These are phyloP conservation scores for Gossypium bickii DNA, from an alignment of 345 rosid genomes.

Conservation along the genomic window DNA sequence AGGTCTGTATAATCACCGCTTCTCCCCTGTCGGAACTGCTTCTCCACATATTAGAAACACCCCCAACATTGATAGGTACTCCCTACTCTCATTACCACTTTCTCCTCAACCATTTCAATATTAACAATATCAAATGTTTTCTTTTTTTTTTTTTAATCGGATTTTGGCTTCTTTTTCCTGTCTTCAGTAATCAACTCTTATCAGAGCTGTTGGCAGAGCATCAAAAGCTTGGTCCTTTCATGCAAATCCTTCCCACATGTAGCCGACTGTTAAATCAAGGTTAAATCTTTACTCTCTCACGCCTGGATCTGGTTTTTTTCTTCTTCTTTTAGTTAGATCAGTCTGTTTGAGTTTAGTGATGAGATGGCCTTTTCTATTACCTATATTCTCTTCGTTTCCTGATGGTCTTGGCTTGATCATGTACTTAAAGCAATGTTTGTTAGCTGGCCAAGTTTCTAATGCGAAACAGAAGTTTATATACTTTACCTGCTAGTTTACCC, in stretches of 20 bases:
- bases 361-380: background rate
- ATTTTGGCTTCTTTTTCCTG: slow-evolving; percentile 12
- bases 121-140: background rate
- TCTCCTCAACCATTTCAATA: background rate
- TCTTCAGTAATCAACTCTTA: slow-evolving; percentile 64
- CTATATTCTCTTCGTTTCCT: background rate
- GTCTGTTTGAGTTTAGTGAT: slow-evolving; percentile 11
- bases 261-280: slow-evolving; percentile 96
- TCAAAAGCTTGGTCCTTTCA: slow-evolving; percentile 96
- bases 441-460: background rate
- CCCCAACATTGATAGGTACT: slow-evolving; percentile 82
- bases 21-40: slow-evolving; percentile 94
- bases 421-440: background rate
- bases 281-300: slow-evolving; percentile 25
- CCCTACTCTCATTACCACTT: background rate
- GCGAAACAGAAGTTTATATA: background rate
- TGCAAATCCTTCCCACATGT: slow-evolving; percentile 87
- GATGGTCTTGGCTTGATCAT: slow-evolving; percentile 17
- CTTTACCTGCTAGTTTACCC: background rate
- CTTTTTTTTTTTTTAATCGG: slow-evolving; percentile 12
- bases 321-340: slow-evolving; percentile 16
- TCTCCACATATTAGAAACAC: slow-evolving; percentile 93
- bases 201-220: slow-evolving; percentile 87
- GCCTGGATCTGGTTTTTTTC: slow-evolving; percentile 58
- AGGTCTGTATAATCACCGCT: slow-evolving; percentile 88